Evolutionary conservation across 371 early-diverging fungal species (phyloP), one percentile per base, ranked within the genome.

Genomic region (Mucor ambiguus): DNA sequence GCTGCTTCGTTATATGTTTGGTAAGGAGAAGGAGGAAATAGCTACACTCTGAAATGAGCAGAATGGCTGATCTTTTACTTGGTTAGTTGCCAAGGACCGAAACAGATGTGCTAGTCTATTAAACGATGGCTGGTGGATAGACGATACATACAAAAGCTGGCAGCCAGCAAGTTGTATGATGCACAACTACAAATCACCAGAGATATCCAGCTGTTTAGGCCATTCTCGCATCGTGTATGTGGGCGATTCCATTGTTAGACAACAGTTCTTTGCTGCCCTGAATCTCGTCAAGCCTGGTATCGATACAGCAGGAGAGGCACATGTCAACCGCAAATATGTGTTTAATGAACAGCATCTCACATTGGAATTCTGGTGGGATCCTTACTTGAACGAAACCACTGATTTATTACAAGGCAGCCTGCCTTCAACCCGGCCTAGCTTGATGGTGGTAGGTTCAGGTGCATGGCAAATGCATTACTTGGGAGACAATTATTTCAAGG

Each of bases 211-310:
- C 4, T 92, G 93, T 62, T 59, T 86, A 7, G 70, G 62, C n/a
- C 75, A 74, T n/a, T 70, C 83, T 0, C 76, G 77, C 10, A 71
- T 85, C 8, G 78, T 89, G 16, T 87, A 88, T 69, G 75, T 88
- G 46, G 93, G 93, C 30, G 92, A 93, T 70, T 90, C 90, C 1
- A 79, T 87, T 14, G 82, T 83, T 24, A 85, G 92, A 30, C 78
- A 86, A 43, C 83, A 88, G 49, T 92, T 81, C 61, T 81, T 85
- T 38, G 79, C 88, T 0, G 63, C 86, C 43, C 77, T 79, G 7
- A 70, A 74, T 3, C 64, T 82, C 11, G 68, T 86, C n/a, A 72
- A 82, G 9, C 76, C 77, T 0, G 68, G 72, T 0, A 57, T 74
- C 0, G 72, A 68, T 28, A 72, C 66, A 14, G 5, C 67, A 61